Evolutionary conservation across 495 filamentous ascomycete species (phyloP), one percentile per base, ranked within the genome.

Genomic region (Jackrogersella minutella): DNA sequence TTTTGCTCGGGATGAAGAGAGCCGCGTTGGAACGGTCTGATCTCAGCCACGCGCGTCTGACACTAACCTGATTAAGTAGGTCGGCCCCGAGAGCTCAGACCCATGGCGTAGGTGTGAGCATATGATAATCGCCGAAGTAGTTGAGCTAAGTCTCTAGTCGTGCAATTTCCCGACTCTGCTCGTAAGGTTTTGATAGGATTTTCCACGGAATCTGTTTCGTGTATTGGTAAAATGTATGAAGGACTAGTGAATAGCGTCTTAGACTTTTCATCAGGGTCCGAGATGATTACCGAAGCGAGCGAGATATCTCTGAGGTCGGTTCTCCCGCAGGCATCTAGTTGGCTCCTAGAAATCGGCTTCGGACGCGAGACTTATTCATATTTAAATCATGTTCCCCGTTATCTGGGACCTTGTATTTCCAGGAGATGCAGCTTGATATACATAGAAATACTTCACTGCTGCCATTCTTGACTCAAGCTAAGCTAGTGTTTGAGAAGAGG

Each of bases 251-350:
- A 2, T 5, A 40, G 43, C 6, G 21, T 39, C 34, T 50, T 40
- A 13, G 11, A 22, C 9, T 31, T 24, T 37, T 31, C 8, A 36
- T 46, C 49, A 46, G 21, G 33, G 37, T 14, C 58, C 49, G 49
- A 62, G 58, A 62, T 54, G 58, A 54, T 62, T 37, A 0, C 58
- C 58, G 58, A 54, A 36, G 30, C 39, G n/a, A 37, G 50, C 58
- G 19, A 19, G 19, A 5, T 39, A 26, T 22, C 14, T 13, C 39
- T 62, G 3, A 3, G 39, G 24, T 53, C 47, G 37, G 58, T 11
- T 3, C 13, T 11, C 36, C 5, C 14, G 37, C 26, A 16, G 57
- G 11, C n/a, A 22, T 7, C 6, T 6, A 22, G 41, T 16, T 4
- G 10, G 21, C 13, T 11, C 33, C 36, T 52, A 52, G 26, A 19